Conservation (phyloP, 179 eudicot genomes). For the Beta lomatogona region DNA sequence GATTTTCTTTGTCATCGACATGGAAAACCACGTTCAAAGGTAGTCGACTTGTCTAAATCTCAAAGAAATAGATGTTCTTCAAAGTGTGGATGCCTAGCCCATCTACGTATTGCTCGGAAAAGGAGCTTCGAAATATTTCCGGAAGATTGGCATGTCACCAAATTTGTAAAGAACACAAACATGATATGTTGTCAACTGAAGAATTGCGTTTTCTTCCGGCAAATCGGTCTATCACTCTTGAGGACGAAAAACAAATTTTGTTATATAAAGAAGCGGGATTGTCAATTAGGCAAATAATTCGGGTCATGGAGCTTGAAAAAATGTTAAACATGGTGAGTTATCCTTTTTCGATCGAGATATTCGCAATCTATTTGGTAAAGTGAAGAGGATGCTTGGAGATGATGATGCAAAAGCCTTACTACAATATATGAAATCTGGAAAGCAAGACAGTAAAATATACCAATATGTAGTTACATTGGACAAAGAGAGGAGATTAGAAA, state of each 20-base stretch:
- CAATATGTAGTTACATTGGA: conserved; percentile 17
- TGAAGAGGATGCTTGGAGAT: neutral
- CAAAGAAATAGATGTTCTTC: too few species aligned
- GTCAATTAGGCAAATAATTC: conserved; percentile 21
- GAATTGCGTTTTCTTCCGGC: too few species aligned
- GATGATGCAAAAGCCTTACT: conserved; percentile 18
- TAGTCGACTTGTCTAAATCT: too few species aligned
- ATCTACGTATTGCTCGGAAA: too few species aligned
- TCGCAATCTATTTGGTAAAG: conserved; percentile 11
- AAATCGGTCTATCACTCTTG: neutral
- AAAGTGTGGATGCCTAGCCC: too few species aligned
- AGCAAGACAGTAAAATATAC: conserved; percentile 6
- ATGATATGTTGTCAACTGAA: too few species aligned
- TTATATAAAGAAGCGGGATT: conserved; percentile 19
- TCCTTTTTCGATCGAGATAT: conserved; percentile 10
- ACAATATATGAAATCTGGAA: conserved; percentile 11
- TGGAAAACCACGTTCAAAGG: too few species aligned
- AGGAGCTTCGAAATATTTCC: too few species aligned
- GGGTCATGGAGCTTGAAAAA: neutral
- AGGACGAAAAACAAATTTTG: conserved; percentile 16
- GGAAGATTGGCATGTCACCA: too few species aligned
- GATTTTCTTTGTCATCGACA: too few species aligned
- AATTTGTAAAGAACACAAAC: too few species aligned
- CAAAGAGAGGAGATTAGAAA: conserved; percentile 1
- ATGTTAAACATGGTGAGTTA: conserved; percentile 18